Percentiles rank a stretch among this genome's conserved stretches.
Conservation (phyloP, 441 rosid genomes). For the Codiaeum variegatum region DNA sequence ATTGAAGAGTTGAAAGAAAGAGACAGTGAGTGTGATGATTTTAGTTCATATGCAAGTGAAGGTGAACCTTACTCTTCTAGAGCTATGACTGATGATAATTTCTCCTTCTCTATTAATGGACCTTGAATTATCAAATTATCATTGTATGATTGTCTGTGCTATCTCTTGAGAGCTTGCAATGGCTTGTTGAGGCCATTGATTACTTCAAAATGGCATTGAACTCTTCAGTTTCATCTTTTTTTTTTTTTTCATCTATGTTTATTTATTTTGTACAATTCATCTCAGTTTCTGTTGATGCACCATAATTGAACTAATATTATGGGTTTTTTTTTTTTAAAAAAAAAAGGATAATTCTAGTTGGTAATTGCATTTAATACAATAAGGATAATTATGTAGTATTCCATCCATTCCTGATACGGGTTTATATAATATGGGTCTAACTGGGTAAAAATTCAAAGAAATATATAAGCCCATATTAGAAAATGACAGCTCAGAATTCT, state of each 20-base stretch:
- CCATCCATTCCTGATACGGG: too few relatives aligned
- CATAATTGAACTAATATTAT: not conserved
- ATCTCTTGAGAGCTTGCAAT: not conserved
- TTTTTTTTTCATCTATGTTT: not conserved
- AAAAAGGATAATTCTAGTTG: too few relatives aligned
- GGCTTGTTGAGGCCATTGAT: not conserved
- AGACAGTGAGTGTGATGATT: constrained; percentile 44
- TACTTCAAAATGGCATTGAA: not conserved
- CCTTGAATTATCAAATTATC: too few relatives aligned
- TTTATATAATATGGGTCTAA: too few relatives aligned
- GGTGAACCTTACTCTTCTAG: constrained; percentile 52
- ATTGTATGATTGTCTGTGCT: too few relatives aligned
- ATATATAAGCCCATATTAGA: too few relatives aligned
- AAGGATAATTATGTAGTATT: too few relatives aligned
- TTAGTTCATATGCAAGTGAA: constrained; percentile 55
- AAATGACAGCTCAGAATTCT: too few relatives aligned
- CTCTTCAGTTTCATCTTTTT: not conserved
- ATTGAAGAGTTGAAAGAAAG: constrained; percentile 60
- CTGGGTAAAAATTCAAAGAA: too few relatives aligned
- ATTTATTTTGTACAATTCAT: not conserved
- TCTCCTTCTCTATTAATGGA: constrained; percentile 42
- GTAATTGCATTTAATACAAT: too few relatives aligned
- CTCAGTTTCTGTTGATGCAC: too few relatives aligned
- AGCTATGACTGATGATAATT: constrained; percentile 53
- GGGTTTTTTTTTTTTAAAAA: not conserved